Percentiles rank a stretch among this genome's conserved stretches.
Evolutionary conservation across 768 basidiomycete species (phyloP).

Genomic region (Rhodocollybia butyracea): DNA sequence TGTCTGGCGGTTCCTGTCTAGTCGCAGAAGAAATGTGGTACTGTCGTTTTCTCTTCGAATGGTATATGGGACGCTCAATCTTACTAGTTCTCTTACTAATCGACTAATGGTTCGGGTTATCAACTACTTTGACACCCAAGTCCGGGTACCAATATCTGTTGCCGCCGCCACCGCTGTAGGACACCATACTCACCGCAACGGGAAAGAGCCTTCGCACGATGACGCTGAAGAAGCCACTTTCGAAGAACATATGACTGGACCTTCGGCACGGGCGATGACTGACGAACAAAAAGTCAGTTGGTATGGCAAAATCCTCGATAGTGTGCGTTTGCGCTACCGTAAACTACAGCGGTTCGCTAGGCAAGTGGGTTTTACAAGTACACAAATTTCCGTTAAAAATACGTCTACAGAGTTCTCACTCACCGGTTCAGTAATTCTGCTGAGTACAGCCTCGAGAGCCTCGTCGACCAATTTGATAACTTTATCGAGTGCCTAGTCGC

Average conservation of each 20-base stretch:
- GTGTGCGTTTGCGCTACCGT: slow-evolving; percentile 85
- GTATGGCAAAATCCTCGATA: slow-evolving; percentile 93
- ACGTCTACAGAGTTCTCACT: slow-evolving; percentile 52
- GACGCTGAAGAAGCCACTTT: slow-evolving; percentile 25
- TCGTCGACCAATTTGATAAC: slow-evolving; percentile 76
- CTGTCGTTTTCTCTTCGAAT: slow-evolving; percentile 19
- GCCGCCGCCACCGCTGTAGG: slow-evolving; percentile 25
- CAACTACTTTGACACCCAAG: slow-evolving; percentile 93
- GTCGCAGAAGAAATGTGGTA: slow-evolving; percentile 97
- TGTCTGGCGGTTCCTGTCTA: slow-evolving; percentile 80
- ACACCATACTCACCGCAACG: slow-evolving; percentile 17
- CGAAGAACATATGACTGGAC: slow-evolving; percentile 30
- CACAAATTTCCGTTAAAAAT: slow-evolving; percentile 8
- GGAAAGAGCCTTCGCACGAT: slow-evolving; percentile 1
- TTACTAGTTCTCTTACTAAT: slow-evolving; percentile 81
- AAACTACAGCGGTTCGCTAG: slow-evolving; percentile 93
- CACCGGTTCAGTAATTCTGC: slow-evolving; percentile 93
- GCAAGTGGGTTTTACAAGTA: slow-evolving; percentile 34
- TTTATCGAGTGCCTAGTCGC: slow-evolving; percentile 78
- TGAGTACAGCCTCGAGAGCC: slow-evolving; percentile 78
- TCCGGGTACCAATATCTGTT: slow-evolving; percentile 54
- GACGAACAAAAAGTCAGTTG: slow-evolving; percentile 81
- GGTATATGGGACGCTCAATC: background rate
- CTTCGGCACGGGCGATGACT: slow-evolving; percentile 57
- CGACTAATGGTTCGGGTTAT: slow-evolving; percentile 90